Percentiles rank a stretch among this genome's conserved stretches.
phyloP scores from a whole-genome alignment of 768 basidiomycete species.

The Pisolithus orientalis region DNA sequence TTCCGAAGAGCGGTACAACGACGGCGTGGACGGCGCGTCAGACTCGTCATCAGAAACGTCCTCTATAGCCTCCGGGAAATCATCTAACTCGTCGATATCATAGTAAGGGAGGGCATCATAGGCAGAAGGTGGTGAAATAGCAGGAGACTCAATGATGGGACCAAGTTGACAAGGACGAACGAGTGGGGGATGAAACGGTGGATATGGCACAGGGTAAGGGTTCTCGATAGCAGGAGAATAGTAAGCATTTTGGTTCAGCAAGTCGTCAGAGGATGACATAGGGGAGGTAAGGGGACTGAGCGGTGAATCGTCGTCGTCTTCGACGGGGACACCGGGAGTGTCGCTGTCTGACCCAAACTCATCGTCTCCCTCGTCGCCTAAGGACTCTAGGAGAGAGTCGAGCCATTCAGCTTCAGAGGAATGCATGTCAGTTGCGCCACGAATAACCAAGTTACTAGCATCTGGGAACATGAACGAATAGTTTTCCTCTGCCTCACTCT shows the following conservation, averaged over 20 bases:
- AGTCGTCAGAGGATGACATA: conserved; percentile 74
- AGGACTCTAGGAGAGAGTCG: conserved; percentile 69
- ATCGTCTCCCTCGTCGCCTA: conserved; percentile 68
- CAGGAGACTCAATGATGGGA: conserved; percentile 36
- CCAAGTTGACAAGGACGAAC: conserved; percentile 47
- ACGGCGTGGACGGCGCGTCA: conserved; percentile 60
- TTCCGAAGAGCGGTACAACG: conserved; percentile 51
- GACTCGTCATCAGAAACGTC: conserved; percentile 85
- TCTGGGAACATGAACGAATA: conserved; percentile 82
- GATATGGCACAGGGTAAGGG: conserved; percentile 63
- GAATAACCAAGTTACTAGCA: conserved; percentile 48
- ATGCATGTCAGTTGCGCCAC: conserved; percentile 25
- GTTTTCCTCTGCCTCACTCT: conserved; percentile 34
- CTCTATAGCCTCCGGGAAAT: conserved; percentile 75
- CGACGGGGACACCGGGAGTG: conserved; percentile 38
- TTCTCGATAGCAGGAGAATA: conserved; percentile 41
- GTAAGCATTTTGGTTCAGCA: conserved; percentile 47
- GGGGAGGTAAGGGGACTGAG: conserved; percentile 64
- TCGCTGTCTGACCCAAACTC: conserved; percentile 45
- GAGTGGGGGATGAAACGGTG: conserved; percentile 53
- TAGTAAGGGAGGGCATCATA: conserved; percentile 60
- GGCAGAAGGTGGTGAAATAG: conserved; percentile 30
- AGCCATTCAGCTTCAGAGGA: conserved; percentile 76
- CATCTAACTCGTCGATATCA: conserved; percentile 58
- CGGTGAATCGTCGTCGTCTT: conserved; percentile 54